A percentile compares a stretch with the other conserved stretches of the same genome.
Evolutionary conservation across 2,329 filamentous ascomycete species (phyloP).

Genomic region (Fusarium agapanthi): DNA sequence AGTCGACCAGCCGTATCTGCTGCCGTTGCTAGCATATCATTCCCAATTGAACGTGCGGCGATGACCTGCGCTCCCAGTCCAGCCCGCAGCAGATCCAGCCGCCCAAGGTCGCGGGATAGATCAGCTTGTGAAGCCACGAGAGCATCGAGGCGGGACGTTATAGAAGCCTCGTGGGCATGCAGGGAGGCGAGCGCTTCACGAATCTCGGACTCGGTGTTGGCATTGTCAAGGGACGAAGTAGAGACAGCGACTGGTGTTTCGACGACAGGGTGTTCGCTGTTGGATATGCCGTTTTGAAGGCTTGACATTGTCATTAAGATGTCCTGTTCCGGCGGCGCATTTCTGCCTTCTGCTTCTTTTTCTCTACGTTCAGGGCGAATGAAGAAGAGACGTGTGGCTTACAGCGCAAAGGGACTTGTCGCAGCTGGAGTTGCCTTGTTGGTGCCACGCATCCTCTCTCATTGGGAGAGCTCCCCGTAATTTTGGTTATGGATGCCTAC

Average conservation of each 20-base stretch:
- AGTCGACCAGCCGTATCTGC: conserved; percentile 86
- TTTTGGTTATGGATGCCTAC: conserved; percentile 16
- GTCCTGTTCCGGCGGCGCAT: conserved; percentile 54
- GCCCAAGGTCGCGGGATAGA: conserved; percentile 84
- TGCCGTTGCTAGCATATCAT: conserved; percentile 88
- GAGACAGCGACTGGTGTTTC: conserved; percentile 28
- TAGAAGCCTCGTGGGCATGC: conserved; percentile 76
- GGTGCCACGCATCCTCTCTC: conserved; percentile 40
- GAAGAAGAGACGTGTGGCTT: conserved; percentile 21
- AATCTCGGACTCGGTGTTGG: conserved; percentile 80
- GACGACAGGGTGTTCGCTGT: conserved; percentile 46
- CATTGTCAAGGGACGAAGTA: conserved; percentile 66
- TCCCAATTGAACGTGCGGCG: conserved; percentile 82
- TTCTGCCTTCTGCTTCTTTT: conserved; percentile 46
- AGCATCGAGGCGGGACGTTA: conserved; percentile 78
- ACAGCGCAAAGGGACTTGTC: conserved; percentile 24
- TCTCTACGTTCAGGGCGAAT: conserved; percentile 18
- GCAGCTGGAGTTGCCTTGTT: conserved; percentile 24
- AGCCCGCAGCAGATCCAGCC: conserved; percentile 88
- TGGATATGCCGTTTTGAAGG: conserved; percentile 55
- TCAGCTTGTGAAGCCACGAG: conserved; percentile 86
- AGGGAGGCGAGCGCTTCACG: conserved; percentile 79
- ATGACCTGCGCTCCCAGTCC: conserved; percentile 88
- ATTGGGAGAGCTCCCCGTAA: conserved; percentile 32
- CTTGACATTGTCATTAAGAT: conserved; percentile 57